These are phyloP conservation scores for Sphaceloma murrayae DNA, from an alignment of 2,329 filamentous ascomycete genomes.

Conservation along the genomic window DNA sequence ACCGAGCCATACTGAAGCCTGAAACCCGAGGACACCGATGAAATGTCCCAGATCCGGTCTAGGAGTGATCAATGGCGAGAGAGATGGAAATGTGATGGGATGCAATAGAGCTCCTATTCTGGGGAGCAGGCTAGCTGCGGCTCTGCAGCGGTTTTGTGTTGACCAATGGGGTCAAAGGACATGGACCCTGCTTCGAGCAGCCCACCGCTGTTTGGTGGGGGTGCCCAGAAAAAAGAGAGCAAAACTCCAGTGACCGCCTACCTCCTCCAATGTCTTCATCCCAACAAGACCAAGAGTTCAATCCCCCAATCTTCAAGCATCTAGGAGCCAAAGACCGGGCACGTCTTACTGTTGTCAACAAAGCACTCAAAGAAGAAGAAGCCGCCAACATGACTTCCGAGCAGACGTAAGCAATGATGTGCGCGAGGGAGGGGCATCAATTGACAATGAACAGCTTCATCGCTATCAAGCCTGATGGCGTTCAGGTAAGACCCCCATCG, in stretches of 20 bases:
- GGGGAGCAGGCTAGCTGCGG: no score
- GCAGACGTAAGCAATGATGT: constrained; percentile 71
- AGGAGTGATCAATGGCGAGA: no score
- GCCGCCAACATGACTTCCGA: constrained; percentile 47
- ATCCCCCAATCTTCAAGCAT: constrained; percentile 38
- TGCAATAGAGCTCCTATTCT: no score
- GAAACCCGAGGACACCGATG: no score
- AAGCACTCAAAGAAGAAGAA: constrained; percentile 24
- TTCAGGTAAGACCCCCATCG: constrained; percentile 60
- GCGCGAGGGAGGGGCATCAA: constrained; percentile 5
- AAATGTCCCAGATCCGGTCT: no score
- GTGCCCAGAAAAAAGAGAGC: constrained; percentile 14
- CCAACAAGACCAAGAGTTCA: constrained; percentile 18
- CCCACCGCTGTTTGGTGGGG: background rate
- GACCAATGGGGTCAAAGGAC: no score
- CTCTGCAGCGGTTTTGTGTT: no score
- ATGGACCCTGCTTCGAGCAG: no score
- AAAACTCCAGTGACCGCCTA: constrained; percentile 9
- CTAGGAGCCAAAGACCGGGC: constrained; percentile 41
- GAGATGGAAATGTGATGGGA: no score
- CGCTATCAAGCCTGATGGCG: constrained; percentile 99
- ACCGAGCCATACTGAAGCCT: constrained; percentile 3
- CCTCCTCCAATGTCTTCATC: constrained; percentile 17
- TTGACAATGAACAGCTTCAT: constrained; percentile 65
- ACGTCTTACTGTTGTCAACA: constrained; percentile 32